Evolutionary conservation across 176 grass and related monocot species (phyloP).

Genomic region (Oryza rufipogon): DNA sequence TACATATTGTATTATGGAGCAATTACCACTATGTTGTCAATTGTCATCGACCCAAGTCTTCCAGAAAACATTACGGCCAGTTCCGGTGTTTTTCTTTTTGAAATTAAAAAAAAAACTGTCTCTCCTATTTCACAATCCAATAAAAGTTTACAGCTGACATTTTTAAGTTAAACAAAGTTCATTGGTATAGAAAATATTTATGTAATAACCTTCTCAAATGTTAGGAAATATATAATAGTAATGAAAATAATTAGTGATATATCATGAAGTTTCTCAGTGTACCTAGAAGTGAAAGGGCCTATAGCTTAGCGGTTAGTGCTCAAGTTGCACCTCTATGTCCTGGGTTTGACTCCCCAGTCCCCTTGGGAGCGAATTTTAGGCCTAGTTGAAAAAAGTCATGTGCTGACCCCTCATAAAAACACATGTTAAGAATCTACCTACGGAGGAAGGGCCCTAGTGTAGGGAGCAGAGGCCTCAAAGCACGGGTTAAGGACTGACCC

Average conservation of each 20-base stretch:
- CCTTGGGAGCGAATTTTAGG: no score
- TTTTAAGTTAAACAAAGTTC: neutral
- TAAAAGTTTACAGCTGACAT: neutral
- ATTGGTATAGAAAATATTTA: neutral
- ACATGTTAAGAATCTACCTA: no score
- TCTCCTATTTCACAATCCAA: neutral
- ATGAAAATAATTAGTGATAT: neutral
- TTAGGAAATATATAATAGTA: neutral
- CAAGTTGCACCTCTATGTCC: no score
- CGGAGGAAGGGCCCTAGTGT: no score
- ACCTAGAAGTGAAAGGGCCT: neutral
- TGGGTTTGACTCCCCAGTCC: no score
- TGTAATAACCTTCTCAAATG: neutral
- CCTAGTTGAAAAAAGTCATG: no score
- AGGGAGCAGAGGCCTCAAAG: no score
- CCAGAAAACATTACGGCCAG: neutral
- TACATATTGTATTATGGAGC: neutral
- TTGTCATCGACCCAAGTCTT: neutral
- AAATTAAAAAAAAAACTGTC: neutral
- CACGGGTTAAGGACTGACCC: no score
- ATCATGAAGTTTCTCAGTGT: neutral
- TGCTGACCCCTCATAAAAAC: no score
- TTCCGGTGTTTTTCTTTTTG: neutral
- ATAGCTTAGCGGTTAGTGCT: no score
- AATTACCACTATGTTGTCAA: neutral